phyloP scores from a whole-genome alignment of 108 stramenopile species.

The Thalassiosira profunda region DNA sequence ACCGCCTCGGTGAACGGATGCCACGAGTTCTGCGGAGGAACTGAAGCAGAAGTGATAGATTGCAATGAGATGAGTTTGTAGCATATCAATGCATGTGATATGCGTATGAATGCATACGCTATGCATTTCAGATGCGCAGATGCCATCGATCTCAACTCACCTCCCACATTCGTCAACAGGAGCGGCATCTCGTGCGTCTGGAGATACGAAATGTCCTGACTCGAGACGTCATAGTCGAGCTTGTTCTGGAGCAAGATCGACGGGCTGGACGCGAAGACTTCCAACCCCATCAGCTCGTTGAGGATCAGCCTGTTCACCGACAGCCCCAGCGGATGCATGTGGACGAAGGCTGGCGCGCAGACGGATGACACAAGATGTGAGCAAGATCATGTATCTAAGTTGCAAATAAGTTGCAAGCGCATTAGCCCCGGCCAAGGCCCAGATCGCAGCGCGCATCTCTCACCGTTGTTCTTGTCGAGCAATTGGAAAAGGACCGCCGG shows the following conservation, averaged over 20 bases:
- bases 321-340: constrained; percentile 31
- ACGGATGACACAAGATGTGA: constrained; percentile 7
- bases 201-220: constrained; percentile 18
- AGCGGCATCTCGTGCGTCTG: constrained; percentile 24
- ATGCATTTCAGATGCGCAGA: too few species aligned
- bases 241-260: constrained; percentile 26
- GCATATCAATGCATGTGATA: too few species aligned
- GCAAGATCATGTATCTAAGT: too few species aligned
- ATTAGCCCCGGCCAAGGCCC: too few species aligned
- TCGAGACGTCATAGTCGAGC: constrained; percentile 5
- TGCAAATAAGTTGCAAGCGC: too few species aligned
- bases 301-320: constrained; percentile 28
- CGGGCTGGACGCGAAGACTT: constrained; percentile 14
- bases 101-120: too few species aligned
- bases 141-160: too few species aligned
- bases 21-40: constrained; percentile 30
- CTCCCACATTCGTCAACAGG: constrained; percentile 19
- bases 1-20: constrained; percentile 10
- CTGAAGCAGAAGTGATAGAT: background rate
- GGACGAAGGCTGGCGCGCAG: constrained; percentile 16
- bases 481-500: background rate
- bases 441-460: background rate
- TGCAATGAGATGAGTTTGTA: background rate
- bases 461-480: background rate
- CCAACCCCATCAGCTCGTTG: constrained; percentile 6